Evolutionary conservation across 306 rosid genomes (phyloP).

Genomic region (Quercus engelmannii): DNA sequence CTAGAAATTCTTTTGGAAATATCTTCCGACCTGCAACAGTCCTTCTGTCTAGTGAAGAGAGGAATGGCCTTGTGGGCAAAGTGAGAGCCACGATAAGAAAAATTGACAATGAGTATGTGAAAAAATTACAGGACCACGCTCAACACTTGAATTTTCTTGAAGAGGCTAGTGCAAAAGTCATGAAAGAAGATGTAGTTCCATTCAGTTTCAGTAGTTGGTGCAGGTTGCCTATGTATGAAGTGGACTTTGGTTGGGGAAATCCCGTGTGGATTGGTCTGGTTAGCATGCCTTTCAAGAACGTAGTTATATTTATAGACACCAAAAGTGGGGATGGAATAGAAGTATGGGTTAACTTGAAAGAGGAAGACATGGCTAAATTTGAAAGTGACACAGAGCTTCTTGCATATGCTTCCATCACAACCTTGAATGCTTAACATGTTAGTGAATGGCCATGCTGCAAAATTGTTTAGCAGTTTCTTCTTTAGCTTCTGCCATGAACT

Average conservation of each 20-base stretch:
- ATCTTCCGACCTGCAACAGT: no score
- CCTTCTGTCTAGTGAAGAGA: no score
- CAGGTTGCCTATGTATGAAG: slow-evolving; percentile 22
- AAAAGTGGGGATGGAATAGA: slow-evolving; percentile 26
- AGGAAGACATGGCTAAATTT: slow-evolving; percentile 31
- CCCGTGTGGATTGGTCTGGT: slow-evolving; percentile 33
- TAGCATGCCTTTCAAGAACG: slow-evolving; percentile 15
- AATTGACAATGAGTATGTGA: no score
- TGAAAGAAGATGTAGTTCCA: not conserved
- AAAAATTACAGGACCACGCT: no score
- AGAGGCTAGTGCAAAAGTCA: not conserved
- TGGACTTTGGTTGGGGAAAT: slow-evolving; percentile 45
- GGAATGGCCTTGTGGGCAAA: no score
- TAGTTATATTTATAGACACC: slow-evolving; percentile 16
- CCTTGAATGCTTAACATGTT: no score
- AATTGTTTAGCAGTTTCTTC: no score
- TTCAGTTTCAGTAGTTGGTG: slow-evolving; percentile 8
- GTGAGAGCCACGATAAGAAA: no score
- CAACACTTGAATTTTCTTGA: not conserved
- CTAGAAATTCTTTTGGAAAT: no score
- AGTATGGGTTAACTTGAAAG: slow-evolving; percentile 35
- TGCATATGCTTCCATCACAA: not conserved
- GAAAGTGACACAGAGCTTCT: not conserved
- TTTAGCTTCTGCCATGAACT: no score
- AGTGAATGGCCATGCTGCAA: no score